Evolutionary conservation across 2,329 filamentous ascomycete genomes (phyloP).

Genomic region (Fusarium luffae): DNA sequence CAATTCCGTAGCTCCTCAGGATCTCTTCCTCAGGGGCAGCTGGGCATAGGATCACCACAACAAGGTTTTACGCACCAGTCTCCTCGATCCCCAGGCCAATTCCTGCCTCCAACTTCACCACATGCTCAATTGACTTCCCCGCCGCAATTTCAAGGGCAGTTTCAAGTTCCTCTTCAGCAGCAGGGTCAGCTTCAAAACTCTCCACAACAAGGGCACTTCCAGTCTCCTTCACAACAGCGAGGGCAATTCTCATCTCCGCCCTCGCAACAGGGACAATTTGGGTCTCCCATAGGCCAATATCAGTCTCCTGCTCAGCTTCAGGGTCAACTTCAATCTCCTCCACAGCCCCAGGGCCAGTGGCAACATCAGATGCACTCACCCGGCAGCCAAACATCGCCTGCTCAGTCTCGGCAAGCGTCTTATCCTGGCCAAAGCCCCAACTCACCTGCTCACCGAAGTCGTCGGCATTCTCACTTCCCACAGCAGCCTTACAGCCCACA

Average conservation of each 20-base stretch:
- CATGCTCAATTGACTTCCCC: background rate
- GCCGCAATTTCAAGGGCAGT: slow-evolving; percentile 18
- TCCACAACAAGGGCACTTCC: slow-evolving; percentile 7
- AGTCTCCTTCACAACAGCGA: slow-evolving; percentile 11
- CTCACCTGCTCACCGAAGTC: slow-evolving; percentile 26
- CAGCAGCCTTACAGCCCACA: slow-evolving; percentile 22
- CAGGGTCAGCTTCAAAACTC: slow-evolving; percentile 13
- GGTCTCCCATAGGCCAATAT: slow-evolving; percentile 2
- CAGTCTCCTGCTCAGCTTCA: slow-evolving; percentile 18
- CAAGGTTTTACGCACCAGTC: slow-evolving; percentile 19
- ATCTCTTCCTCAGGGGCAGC: slow-evolving; percentile 4
- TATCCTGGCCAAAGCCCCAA: slow-evolving; percentile 47
- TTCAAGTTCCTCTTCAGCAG: slow-evolving; percentile 7
- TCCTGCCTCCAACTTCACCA: background rate
- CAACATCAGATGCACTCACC: slow-evolving; percentile 24
- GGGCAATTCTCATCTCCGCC: slow-evolving; percentile 8
- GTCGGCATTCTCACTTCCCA: slow-evolving; percentile 20
- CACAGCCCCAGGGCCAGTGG: slow-evolving; percentile 24
- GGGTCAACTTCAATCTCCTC: slow-evolving; percentile 21
- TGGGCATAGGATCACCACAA: slow-evolving; percentile 21
- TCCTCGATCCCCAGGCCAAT: slow-evolving; percentile 11
- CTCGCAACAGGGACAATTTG: slow-evolving; percentile 7
- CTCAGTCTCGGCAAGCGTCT: slow-evolving; percentile 54
- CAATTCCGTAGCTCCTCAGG: slow-evolving; percentile 20
- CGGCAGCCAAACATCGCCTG: slow-evolving; percentile 51